Evolutionary conservation across 2,329 filamentous ascomycete species (phyloP).

Genomic region (Alternaria infectoria): DNA sequence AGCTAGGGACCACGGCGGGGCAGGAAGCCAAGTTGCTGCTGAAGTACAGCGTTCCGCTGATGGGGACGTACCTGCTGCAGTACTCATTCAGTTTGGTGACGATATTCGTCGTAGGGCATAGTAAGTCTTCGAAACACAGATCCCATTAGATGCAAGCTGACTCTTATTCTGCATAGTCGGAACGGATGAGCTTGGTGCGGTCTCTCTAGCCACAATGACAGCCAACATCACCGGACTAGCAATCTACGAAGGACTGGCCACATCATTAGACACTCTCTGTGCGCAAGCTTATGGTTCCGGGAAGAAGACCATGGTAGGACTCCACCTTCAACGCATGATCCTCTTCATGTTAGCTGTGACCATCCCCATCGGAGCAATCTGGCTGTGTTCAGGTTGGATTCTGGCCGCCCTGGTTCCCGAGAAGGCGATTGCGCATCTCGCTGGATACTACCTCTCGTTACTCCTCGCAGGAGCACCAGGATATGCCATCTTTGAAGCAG

Average conservation of each 20-base stretch:
- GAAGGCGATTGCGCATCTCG: conserved; percentile 55
- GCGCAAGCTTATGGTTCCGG: conserved; percentile 61
- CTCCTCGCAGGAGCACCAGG: conserved; percentile 60
- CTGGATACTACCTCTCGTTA: conserved; percentile 57
- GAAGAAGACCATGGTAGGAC: conserved; percentile 55
- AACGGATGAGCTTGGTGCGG: conserved; percentile 60
- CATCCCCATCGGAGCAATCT: conserved; percentile 58
- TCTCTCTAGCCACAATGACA: conserved; percentile 60
- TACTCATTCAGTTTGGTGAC: conserved; percentile 61
- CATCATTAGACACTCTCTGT: conserved; percentile 59
- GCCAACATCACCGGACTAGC: conserved; percentile 62
- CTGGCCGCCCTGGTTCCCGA: conserved; percentile 57
- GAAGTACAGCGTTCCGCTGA: conserved; percentile 57
- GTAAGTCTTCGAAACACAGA: neutral
- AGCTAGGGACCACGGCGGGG: conserved; percentile 29
- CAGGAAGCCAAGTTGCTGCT: conserved; percentile 45
- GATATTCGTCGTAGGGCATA: conserved; percentile 60
- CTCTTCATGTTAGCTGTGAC: conserved; percentile 56
- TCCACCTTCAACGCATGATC: conserved; percentile 62
- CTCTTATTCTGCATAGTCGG: conserved; percentile 40
- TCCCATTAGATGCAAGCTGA: neutral
- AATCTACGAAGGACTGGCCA: conserved; percentile 60
- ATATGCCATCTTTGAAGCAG: conserved; percentile 61
- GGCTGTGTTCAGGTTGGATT: conserved; percentile 58
- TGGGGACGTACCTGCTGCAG: conserved; percentile 62